A percentile compares a stretch with the other conserved stretches of the same genome.
Conservation (phyloP, 2,329 filamentous ascomycete genomes). For the Hymenoscyphus linearis region DNA sequence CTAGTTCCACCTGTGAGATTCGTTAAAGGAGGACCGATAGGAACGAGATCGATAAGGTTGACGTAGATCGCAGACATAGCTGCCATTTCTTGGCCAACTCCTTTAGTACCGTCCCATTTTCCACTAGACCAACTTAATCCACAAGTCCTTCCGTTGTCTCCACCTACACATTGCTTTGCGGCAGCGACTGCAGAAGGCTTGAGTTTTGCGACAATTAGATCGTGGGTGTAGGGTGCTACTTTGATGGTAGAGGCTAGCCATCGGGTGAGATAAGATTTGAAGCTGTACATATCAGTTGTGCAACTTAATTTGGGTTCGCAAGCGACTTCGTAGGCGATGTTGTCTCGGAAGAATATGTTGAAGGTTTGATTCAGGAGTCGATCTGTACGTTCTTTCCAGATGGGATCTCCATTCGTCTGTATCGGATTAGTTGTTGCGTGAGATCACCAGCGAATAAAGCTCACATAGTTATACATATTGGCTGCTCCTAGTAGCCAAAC, state of each 20-base stretch:
- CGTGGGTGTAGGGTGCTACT: constrained; percentile 52
- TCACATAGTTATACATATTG: constrained; percentile 44
- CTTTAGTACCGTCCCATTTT: constrained; percentile 40
- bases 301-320: constrained; percentile 52
- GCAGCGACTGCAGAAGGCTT: constrained; percentile 50
- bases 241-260: constrained; percentile 55
- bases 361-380: constrained; percentile 33
- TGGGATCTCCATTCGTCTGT: constrained; percentile 32
- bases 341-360: constrained; percentile 38
- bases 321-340: constrained; percentile 54
- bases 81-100: constrained; percentile 62
- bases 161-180: constrained; percentile 54
- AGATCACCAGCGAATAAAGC: constrained; percentile 55
- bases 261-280: constrained; percentile 60
- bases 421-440: constrained; percentile 23
- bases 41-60: constrained; percentile 36
- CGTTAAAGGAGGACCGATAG: constrained; percentile 37
- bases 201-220: constrained; percentile 49
- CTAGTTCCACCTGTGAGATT: constrained; percentile 46
- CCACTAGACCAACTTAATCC: constrained; percentile 53
- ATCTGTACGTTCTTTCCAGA: constrained; percentile 35
- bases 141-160: constrained; percentile 54
- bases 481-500: constrained; percentile 53
- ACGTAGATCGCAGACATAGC: constrained; percentile 53
- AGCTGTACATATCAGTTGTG: constrained; percentile 58